Conservation (phyloP, 805 yeast species). For the Isabelozyma gotoi region DNA sequence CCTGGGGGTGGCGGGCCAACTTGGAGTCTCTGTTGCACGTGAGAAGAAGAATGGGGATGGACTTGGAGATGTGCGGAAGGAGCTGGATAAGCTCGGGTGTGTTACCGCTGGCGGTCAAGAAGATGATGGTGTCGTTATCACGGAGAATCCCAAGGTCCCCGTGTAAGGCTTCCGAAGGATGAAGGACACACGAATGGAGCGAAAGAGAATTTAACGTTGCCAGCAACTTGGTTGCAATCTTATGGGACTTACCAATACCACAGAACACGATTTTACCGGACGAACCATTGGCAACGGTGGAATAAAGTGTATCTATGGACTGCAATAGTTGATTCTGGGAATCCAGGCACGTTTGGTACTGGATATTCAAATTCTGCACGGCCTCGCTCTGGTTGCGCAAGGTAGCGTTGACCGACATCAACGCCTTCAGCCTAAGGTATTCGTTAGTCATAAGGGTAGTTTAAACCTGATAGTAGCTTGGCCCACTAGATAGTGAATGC, state of each 20-base stretch:
- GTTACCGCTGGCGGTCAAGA: conserved; percentile 79
- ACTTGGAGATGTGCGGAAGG: conserved; percentile 55
- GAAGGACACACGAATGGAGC: conserved; percentile 63
- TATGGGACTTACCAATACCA: conserved; percentile 84
- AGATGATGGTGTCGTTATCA: conserved; percentile 56
- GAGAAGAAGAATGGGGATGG: conserved; percentile 57
- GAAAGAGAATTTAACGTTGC: conserved; percentile 84
- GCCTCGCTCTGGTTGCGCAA: conserved; percentile 50
- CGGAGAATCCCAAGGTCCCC: conserved; percentile 81
- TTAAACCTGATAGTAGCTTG: too few relatives aligned
- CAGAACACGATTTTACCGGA: conserved; percentile 69
- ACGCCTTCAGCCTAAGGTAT: conserved; percentile 11
- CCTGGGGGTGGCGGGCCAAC: conserved; percentile 51
- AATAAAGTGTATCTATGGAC: conserved; percentile 40
- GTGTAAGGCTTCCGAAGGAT: conserved; percentile 86
- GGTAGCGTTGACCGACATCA: conserved; percentile 39
- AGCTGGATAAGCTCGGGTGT: conserved; percentile 70
- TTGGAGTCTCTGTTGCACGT: conserved; percentile 62
- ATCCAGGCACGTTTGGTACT: conserved; percentile 45
- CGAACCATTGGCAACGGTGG: conserved; percentile 5
- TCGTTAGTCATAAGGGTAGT: background rate
- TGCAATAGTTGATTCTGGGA: conserved; percentile 43
- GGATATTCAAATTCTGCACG: conserved; percentile 41
- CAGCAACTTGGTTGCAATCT: conserved; percentile 73
- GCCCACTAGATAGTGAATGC: too few relatives aligned